Conservation (phyloP, 2,329 filamentous ascomycete genomes). For the Talaromyces sp. region DNA sequence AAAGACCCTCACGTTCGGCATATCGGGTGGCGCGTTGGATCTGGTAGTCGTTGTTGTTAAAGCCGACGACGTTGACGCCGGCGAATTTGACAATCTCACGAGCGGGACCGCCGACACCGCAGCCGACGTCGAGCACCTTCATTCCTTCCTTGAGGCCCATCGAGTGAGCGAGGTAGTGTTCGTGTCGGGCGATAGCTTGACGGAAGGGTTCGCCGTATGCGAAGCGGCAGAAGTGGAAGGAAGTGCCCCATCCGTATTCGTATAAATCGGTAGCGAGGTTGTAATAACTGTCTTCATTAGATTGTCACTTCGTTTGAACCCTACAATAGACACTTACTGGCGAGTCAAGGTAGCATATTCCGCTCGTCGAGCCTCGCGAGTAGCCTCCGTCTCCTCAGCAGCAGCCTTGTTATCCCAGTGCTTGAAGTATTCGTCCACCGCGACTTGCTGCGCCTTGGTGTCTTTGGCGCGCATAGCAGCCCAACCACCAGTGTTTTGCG, state of each 20-base stretch:
- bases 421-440: slow-evolving; percentile 91
- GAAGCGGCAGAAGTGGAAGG: slow-evolving; percentile 97
- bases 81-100: slow-evolving; percentile 96
- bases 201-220: slow-evolving; percentile 79
- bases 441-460: slow-evolving; percentile 69
- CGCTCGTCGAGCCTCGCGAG: slow-evolving; percentile 71
- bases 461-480: slow-evolving; percentile 84
- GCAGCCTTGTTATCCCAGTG: slow-evolving; percentile 86
- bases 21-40: slow-evolving; percentile 89
- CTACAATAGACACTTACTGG: slow-evolving; percentile 62
- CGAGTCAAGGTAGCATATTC: slow-evolving; percentile 92
- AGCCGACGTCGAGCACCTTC: slow-evolving; percentile 92
- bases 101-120: slow-evolving; percentile 91
- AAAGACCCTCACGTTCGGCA: slow-evolving; percentile 74
- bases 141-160: slow-evolving; percentile 83
- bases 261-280: slow-evolving; percentile 95
- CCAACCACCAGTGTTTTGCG: slow-evolving; percentile 64
- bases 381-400: slow-evolving; percentile 75
- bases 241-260: slow-evolving; percentile 94
- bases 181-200: slow-evolving; percentile 90
- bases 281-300: slow-evolving; percentile 67
- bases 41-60: slow-evolving; percentile 99
- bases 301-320: slow-evolving; percentile 1
- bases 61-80: slow-evolving; percentile 78
- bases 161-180: slow-evolving; percentile 91